Percentiles rank a stretch among this genome's conserved stretches.
These are phyloP conservation scores for Leptomonas seymouri DNA, from an alignment of 208 protist genomes.

Conservation along the genomic window DNA sequence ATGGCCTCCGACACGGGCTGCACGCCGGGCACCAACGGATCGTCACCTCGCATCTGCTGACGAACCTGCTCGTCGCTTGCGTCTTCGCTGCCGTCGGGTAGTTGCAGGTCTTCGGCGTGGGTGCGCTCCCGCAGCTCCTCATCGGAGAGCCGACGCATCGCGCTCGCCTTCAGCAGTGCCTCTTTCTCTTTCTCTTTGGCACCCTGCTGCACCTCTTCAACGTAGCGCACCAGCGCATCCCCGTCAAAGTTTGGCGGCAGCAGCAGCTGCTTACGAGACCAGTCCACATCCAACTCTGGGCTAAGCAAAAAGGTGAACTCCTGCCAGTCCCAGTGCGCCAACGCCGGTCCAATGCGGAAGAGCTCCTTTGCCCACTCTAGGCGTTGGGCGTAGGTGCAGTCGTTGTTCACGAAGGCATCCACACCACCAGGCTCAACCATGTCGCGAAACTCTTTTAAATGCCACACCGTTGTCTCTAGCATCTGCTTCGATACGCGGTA, in stretches of 20 bases:
- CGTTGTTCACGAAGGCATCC: constrained; percentile 85
- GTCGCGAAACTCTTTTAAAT: constrained; percentile 84
- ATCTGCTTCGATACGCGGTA: constrained; percentile 87
- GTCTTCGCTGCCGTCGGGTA: constrained; percentile 9
- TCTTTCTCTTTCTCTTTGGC: constrained; percentile 64
- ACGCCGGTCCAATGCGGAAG: constrained; percentile 71
- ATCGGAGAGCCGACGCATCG: constrained; percentile 42
- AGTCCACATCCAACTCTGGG: constrained; percentile 83
- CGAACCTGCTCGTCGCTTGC: constrained; percentile 5
- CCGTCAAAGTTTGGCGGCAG: constrained; percentile 91
- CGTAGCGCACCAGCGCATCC: constrained; percentile 83
- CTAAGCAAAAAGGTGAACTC: constrained; percentile 88
- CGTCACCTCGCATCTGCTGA: constrained; percentile 8
- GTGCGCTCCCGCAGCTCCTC: constrained; percentile 46
- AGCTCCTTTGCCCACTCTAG: constrained; percentile 90
- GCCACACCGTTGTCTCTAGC: constrained; percentile 91
- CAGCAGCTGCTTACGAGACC: constrained; percentile 58
- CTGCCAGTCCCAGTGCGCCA: constrained; percentile 90
- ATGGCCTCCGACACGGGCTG: constrained; percentile 28
- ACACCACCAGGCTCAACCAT: constrained; percentile 81
- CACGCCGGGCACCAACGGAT: constrained; percentile 28
- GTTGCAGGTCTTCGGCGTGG: constrained; percentile 64
- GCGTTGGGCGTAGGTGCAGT: constrained; percentile 91
- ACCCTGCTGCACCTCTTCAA: constrained; percentile 83
- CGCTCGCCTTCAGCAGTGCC: constrained; percentile 67